Evolutionary conservation across 2,329 filamentous ascomycete species (phyloP).

Genomic region (Aplosporella prunicola): DNA sequence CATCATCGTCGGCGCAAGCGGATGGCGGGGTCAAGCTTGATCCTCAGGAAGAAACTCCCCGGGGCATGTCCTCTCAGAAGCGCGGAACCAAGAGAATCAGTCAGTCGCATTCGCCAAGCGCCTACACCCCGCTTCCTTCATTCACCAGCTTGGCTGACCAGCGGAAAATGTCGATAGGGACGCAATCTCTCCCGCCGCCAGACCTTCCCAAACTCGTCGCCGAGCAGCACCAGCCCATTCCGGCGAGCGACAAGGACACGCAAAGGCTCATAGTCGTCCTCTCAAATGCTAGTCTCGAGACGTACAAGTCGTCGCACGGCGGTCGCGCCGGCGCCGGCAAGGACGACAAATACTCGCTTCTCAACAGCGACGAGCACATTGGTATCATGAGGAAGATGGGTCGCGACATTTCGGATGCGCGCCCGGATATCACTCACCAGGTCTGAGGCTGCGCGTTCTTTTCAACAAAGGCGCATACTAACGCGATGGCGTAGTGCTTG

Average conservation of each 20-base stretch:
- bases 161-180: constrained; percentile 40
- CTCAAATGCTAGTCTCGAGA: constrained; percentile 94
- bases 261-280: constrained; percentile 90
- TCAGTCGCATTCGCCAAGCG: constrained; percentile 2
- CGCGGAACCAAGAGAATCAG: constrained; percentile 11
- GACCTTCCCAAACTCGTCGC: constrained; percentile 84
- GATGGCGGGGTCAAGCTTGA: constrained; percentile 11
- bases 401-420: constrained; percentile 92
- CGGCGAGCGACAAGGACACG: constrained; percentile 78
- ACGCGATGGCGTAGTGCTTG: constrained; percentile 67
- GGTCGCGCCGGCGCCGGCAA: constrained; percentile 54
- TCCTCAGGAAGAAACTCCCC: not conserved
- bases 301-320: constrained; percentile 81
- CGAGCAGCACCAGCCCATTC: constrained; percentile 80
- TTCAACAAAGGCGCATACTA: constrained; percentile 10
- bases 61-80: constrained; percentile 7
- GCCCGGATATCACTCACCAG: constrained; percentile 98
- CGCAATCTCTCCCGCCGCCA: constrained; percentile 89
- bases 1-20: constrained; percentile 8
- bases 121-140: not conserved
- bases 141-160: constrained; percentile 2
- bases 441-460: constrained; percentile 42
- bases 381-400: constrained; percentile 99
- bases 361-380: constrained; percentile 99
- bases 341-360: constrained; percentile 92